Evolutionary conservation across 352 stramenopile species (phyloP).

Genomic region (Phytophthora constricta): DNA sequence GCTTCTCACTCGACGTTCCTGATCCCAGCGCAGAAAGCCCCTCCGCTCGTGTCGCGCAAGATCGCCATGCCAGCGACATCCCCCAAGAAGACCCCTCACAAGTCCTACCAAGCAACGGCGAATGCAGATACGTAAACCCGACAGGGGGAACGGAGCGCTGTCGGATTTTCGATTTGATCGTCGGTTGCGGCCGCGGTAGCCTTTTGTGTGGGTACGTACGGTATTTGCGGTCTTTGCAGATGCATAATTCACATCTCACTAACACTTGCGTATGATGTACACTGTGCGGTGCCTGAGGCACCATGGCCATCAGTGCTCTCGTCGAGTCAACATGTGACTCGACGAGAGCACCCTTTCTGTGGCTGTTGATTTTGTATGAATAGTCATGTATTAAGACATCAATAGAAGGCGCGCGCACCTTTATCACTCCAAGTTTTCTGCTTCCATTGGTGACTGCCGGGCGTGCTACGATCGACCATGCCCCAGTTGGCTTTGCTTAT

Average conservation of each 20-base stretch:
- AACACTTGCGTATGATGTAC: neutral
- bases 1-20: too few relatives aligned
- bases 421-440: neutral
- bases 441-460: constrained; percentile 2
- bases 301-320: too few relatives aligned
- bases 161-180: neutral
- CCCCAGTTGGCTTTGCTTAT: neutral
- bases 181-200: neutral
- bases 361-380: neutral
- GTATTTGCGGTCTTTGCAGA: neutral
- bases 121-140: neutral
- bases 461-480: neutral
- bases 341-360: too few relatives aligned
- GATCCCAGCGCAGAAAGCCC: too few relatives aligned
- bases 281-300: neutral
- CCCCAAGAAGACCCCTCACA: neutral
- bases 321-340: too few relatives aligned
- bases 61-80: too few relatives aligned
- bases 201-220: neutral
- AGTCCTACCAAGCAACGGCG: neutral
- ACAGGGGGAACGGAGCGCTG: neutral
- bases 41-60: too few relatives aligned
- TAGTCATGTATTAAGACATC: neutral
- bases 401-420: neutral
- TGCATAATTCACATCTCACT: neutral